These are phyloP conservation scores for Cercis canadensis DNA, from an alignment of 306 rosid genomes.

Conservation along the genomic window DNA sequence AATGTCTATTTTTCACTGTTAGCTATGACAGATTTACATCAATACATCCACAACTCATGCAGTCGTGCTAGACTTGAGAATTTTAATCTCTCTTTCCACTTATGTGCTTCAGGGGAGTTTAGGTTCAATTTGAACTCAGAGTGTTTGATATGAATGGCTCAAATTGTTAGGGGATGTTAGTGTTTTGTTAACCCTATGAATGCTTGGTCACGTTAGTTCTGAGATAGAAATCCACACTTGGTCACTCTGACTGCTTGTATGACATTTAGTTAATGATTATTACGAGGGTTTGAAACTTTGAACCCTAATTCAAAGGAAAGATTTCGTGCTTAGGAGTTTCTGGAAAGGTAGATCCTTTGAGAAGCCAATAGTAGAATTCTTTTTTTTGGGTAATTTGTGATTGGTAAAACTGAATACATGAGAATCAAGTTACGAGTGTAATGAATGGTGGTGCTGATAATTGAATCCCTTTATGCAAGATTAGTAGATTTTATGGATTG, in stretches of 20 bases:
- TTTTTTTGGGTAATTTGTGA: too few species aligned
- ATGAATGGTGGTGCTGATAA: too few species aligned
- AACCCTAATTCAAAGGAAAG: slow-evolving; percentile 8
- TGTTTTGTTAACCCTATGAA: too few species aligned
- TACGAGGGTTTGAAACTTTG: too few species aligned
- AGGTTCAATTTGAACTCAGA: too few species aligned
- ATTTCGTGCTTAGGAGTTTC: slow-evolving; percentile 8
- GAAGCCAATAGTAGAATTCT: background rate
- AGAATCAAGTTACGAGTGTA: too few species aligned
- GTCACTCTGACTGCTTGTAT: slow-evolving; percentile 25
- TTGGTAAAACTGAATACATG: too few species aligned
- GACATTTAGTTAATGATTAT: too few species aligned
- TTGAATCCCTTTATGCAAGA: too few species aligned
- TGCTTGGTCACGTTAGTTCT: too few species aligned
- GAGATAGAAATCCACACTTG: background rate
- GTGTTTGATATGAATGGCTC: too few species aligned
- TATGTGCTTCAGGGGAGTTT: background rate
- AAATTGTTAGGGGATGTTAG: too few species aligned
- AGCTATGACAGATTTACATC: background rate
- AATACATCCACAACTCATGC: background rate
- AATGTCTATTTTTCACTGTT: slow-evolving; percentile 27
- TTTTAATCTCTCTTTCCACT: slow-evolving; percentile 15
- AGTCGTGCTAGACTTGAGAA: slow-evolving; percentile 7
- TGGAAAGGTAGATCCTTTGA: slow-evolving; percentile 16
- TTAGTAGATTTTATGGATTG: slow-evolving; percentile 4